A percentile compares a stretch with the other conserved stretches of the same genome.
These are phyloP conservation scores for Rhynchospora breviuscula DNA, from an alignment of 176 grass and related monocot species.

Conservation along the genomic window DNA sequence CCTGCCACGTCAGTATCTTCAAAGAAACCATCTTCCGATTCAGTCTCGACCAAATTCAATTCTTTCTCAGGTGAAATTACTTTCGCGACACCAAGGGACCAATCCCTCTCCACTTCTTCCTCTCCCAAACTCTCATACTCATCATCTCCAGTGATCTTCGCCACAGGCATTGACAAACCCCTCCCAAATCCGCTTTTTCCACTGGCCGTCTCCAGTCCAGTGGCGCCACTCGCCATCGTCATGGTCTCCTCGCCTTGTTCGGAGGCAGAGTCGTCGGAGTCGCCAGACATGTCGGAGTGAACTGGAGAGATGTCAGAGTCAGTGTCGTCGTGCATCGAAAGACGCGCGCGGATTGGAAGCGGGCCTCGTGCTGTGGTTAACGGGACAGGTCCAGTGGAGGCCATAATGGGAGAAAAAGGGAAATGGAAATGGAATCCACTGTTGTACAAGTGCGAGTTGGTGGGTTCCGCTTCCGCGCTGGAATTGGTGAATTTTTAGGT, in stretches of 20 bases:
- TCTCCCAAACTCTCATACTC: slow-evolving; percentile 2
- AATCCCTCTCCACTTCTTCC: not conserved
- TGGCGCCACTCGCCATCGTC: not conserved
- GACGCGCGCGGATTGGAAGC: slow-evolving; percentile 9
- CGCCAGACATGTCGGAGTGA: not conserved
- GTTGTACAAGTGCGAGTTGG: not conserved
- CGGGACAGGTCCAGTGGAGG: slow-evolving; percentile 11
- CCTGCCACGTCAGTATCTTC: slow-evolving; percentile 3
- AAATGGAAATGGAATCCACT: not conserved
- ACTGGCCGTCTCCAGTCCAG: slow-evolving; percentile 2
- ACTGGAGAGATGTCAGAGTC: slow-evolving; percentile 23
- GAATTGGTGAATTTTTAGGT: not conserved
- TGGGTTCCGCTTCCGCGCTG: not conserved
- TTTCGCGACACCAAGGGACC: not conserved
- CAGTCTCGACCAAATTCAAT: not conserved
- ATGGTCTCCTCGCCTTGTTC: not conserved
- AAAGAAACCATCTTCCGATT: not conserved
- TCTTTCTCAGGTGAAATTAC: not conserved
- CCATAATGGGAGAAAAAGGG: not conserved
- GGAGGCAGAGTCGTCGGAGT: slow-evolving; percentile 7
- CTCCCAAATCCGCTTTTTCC: not conserved
- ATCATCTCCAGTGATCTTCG: slow-evolving; percentile 19
- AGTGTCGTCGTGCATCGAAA: slow-evolving; percentile 20
- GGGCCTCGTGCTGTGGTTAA: slow-evolving; percentile 19
- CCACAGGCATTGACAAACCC: not conserved